Evolutionary conservation across 805 yeast species (phyloP).

Genomic region (Candida awuae): DNA sequence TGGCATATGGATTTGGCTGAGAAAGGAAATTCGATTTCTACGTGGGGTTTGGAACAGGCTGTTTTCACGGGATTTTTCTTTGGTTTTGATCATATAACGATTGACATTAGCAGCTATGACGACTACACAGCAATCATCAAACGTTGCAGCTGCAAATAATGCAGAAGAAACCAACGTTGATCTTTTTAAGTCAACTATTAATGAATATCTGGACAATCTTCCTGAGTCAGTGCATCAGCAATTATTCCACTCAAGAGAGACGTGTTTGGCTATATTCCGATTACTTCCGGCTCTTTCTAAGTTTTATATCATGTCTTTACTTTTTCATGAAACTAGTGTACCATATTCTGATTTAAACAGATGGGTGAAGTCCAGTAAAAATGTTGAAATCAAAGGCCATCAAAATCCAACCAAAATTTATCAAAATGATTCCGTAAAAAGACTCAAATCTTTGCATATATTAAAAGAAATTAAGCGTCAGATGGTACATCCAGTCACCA

Average conservation of each 20-base stretch:
- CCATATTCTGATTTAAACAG: slow-evolving; percentile 58
- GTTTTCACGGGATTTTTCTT: no score
- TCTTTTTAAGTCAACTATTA: slow-evolving; percentile 63
- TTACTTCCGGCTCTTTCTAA: slow-evolving; percentile 85
- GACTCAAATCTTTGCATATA: slow-evolving; percentile 68
- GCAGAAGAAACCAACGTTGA: slow-evolving; percentile 12
- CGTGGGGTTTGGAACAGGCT: no score
- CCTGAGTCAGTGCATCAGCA: slow-evolving; percentile 81
- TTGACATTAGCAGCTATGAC: background rate
- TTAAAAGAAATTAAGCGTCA: slow-evolving; percentile 45
- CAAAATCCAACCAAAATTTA: slow-evolving; percentile 33
- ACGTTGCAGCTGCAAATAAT: slow-evolving; percentile 1
- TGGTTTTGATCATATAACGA: no score
- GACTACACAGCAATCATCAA: slow-evolving; percentile 5
- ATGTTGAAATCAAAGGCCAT: slow-evolving; percentile 11
- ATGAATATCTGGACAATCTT: slow-evolving; percentile 81
- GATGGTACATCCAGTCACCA: slow-evolving; percentile 29
- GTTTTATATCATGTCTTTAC: slow-evolving; percentile 77
- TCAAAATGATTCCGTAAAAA: slow-evolving; percentile 71
- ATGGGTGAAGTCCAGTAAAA: slow-evolving; percentile 43
- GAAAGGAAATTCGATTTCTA: no score
- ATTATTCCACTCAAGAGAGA: slow-evolving; percentile 82
- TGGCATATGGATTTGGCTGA: background rate
- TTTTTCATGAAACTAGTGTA: slow-evolving; percentile 71
- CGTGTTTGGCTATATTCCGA: slow-evolving; percentile 89